Evolutionary conservation across 1,139 yeast species (phyloP).

Genomic region (Tardiomyces depauwii): DNA sequence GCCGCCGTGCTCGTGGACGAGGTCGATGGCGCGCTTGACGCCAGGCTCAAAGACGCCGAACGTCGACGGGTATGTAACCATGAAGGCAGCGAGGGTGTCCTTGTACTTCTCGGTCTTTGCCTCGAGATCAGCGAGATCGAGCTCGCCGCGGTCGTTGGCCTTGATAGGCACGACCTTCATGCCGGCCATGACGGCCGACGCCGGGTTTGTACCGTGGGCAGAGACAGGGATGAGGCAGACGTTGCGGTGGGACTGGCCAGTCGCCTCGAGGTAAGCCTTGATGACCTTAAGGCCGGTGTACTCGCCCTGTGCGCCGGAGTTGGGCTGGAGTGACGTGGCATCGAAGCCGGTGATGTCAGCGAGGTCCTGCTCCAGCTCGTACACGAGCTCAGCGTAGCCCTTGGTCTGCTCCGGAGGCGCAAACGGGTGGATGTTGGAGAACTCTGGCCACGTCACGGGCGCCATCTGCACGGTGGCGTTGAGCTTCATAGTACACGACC

Average conservation of each 20-base stretch:
- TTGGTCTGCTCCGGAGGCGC: constrained; percentile 78
- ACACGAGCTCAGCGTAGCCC: constrained; percentile 68
- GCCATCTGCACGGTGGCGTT: constrained; percentile 93
- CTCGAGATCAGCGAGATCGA: constrained; percentile 66
- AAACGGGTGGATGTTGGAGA: constrained; percentile 81
- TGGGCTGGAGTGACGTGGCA: constrained; percentile 88
- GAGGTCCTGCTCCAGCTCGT: constrained; percentile 71
- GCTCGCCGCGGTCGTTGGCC: constrained; percentile 75
- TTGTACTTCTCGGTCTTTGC: constrained; percentile 63
- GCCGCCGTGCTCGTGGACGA: constrained; percentile 80
- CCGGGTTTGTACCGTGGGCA: constrained; percentile 98
- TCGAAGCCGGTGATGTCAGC: constrained; percentile 93
- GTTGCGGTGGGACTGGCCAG: constrained; percentile 66
- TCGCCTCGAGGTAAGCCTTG: constrained; percentile 59
- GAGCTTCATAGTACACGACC: constrained; percentile 96
- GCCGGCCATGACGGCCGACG: constrained; percentile 97
- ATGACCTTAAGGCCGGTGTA: constrained; percentile 88
- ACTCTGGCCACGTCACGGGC: constrained; percentile 91
- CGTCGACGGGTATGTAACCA: constrained; percentile 97
- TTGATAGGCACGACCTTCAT: constrained; percentile 86
- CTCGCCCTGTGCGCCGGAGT: constrained; percentile 98
- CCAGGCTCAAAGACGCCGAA: constrained; percentile 95
- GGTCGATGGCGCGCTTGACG: constrained; percentile 69
- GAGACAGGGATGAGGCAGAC: constrained; percentile 91
- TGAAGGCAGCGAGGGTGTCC: constrained; percentile 69